Evolutionary conservation across 352 stramenopile genomes (phyloP), one percentile per base, ranked within the genome.

Genomic region (Hyphochytrium catenoides): DNA sequence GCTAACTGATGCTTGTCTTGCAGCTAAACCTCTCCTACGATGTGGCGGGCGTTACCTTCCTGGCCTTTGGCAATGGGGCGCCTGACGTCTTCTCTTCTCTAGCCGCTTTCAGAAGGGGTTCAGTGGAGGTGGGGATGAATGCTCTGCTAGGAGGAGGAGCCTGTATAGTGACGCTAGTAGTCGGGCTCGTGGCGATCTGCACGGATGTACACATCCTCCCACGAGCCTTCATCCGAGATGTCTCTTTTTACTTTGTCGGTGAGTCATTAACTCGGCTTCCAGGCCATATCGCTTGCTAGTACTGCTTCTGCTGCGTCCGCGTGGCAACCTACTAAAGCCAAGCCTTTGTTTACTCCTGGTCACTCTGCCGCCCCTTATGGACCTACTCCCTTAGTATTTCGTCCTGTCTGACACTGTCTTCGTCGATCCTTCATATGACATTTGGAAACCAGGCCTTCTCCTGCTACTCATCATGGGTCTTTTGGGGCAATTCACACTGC

Each of bases 51-150:
- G 89, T 98, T 33, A 95, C 88, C 3, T 81, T 97, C 27, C 56
- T 98, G 25, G 85, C 89, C 22, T 86, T 98, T 37, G 91, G 89
- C 11, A 98, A 98, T 57, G 77, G 91, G 41, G 86, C 89, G 9
- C 85, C 88, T 1, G 91, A 98, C 54, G 84, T 97, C 0, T 93
- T 91, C 35, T 86, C 76, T 2, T 62, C 74, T 2, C 65, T 92
- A 38, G 74, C 76, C 0, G 65, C 71, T n/a, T 86, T 81, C 36
- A 58, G 58, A 4, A 76, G 63, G 1, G 68, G 58, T 0, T 57
- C 72, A 8, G 59, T 53, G 11, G 61, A 72, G 23, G 56, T 63
- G 14, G 79, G 74, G 18, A 60, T 96, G 35, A 93, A 92, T 24
- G 83, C 86, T 28, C 56, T 97, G 2, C 76, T 93, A 4, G 87